These are phyloP conservation scores for Eugenia klotzschiana DNA, from an alignment of 441 rosid genomes.

Conservation along the genomic window DNA sequence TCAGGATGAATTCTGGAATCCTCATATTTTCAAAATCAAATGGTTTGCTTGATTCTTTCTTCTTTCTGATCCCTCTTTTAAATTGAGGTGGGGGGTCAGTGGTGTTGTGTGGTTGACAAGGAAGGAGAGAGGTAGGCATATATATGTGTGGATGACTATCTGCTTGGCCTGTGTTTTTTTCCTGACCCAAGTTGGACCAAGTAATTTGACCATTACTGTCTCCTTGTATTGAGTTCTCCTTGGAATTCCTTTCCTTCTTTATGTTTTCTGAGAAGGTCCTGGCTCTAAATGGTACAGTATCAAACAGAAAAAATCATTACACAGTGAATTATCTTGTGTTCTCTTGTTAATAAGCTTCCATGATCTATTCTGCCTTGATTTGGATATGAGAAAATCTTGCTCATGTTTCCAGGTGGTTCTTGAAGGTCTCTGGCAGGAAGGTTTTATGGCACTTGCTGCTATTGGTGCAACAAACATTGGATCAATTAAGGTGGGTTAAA, in stretches of 20 bases:
- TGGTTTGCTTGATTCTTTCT: not conserved
- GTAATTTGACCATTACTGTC: not conserved
- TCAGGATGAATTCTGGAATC: not conserved
- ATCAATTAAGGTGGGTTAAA: conserved; percentile 61
- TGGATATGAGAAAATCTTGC: not conserved
- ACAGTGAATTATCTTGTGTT: not conserved
- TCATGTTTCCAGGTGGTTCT: conserved; percentile 58
- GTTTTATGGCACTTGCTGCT: conserved; percentile 84
- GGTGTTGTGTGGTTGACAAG: not conserved
- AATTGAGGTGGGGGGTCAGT: not conserved
- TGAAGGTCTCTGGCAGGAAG: conserved; percentile 82
- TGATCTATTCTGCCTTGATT: not conserved
- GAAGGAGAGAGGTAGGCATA: not conserved
- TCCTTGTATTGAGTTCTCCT: not conserved
- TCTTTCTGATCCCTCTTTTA: not conserved
- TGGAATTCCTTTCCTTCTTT: not conserved
- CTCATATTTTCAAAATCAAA: not conserved
- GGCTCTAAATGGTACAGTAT: not conserved
- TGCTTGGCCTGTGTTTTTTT: not conserved
- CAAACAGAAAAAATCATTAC: not conserved
- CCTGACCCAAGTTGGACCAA: not conserved
- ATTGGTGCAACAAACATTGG: conserved; percentile 92
- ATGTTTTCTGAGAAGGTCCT: not conserved
- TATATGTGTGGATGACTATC: not conserved
- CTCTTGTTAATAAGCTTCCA: not conserved